Evolutionary conservation across 441 rosid genomes (phyloP), one percentile per base, ranked within the genome.

Genomic region (Arabidopsis lyrata): DNA sequence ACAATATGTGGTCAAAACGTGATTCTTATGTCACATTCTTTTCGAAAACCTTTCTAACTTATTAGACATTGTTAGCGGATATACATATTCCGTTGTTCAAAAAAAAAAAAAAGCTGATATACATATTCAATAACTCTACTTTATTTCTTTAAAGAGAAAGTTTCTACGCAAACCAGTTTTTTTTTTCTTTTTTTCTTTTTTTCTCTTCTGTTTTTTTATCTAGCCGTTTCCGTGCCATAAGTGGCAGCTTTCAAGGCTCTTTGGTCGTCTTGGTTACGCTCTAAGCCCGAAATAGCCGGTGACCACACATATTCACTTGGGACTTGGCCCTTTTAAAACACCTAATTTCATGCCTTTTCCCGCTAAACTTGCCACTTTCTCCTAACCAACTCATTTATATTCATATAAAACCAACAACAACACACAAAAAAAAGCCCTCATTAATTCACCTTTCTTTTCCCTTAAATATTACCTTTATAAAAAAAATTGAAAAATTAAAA

Each of bases 281-380:
- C 67, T 39, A 44, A 61, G 77, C 76, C 87, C 87, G 84, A 56
- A 79, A 79, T 66, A 81, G 78, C 78, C 75, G 80, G 83, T 81
- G 52, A 18, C 53, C 29, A 34, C 70, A 63, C 55, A 55, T 53
- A 41, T 36, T 18, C 36, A 48, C 72, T 75, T 76, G 70, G 50
- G 74, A 76, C 79, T 76, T 68, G 15, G 78, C 62, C 66, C 60
- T 63, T 66, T 66, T 15, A 35, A 68, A 70, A 63, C 63, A 75
- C 88, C 85, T 79, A 79, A 48, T 50, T 75, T 76, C 82, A 54
- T 50, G 82, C 68, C 70, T 38, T 6, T 60, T 60, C 74, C 74
- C 78, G 49, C 78, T 67, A 10, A 20, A 60, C 24, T 61, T 75
- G 74, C 74, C 74, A 4, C 41, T 68, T 80, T 77, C 70, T n/a